Base-by-base conservation (phyloP, 208 protist genomes). In the Phytomonas serpens region DNA sequence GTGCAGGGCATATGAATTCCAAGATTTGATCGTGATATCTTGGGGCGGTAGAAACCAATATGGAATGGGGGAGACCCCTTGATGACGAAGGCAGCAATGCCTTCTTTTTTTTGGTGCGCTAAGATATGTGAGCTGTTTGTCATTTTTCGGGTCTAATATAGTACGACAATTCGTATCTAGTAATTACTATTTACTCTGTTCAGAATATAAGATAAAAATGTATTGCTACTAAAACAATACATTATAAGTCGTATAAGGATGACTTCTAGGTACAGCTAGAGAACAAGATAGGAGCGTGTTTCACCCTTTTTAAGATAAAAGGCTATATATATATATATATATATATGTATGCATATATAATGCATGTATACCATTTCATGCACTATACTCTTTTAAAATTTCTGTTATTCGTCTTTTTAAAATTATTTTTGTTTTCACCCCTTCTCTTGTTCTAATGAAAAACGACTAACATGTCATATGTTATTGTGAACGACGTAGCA, bases 381-480 rank as follows among this genome's bases (percentile, higher is more conserved):
- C 37, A 40, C 37, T 40, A 11, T 72, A 73, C 52, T 68, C 2
- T 68, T 68, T 74, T 27, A 72, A 61, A 63, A 61, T 33, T 33
- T 73, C 63, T 68, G 37, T 64, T 61, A 70, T 77, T 63, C 63
- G 4, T 68, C 29, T 52, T 14, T 68, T 31, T 64, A 33, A 32
- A 7, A 69, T 33, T 65, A 16, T 62, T 30, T 30, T 40, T 34
- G 23, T 1, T 64, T 29, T 29, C 27, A 52, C 29, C 27, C 0
- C 47, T 69, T 67, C 70, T 30, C 69, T 68, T 79, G 67, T 78
- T 5, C 72, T 40, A 68, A 19, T 69, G 29, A 61, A 13, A 64
- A 13, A 11, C n/a, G 2, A 27, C 68, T 66, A 33, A 68, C 10
- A 71, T 40, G 4, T 40, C 37, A 40, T 11, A 13, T 13, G 37